A percentile compares a stretch with the other conserved stretches of the same genome.
Evolutionary conservation across 805 yeast genomes (phyloP).

Genomic region (Yamadazyma ubonensis): DNA sequence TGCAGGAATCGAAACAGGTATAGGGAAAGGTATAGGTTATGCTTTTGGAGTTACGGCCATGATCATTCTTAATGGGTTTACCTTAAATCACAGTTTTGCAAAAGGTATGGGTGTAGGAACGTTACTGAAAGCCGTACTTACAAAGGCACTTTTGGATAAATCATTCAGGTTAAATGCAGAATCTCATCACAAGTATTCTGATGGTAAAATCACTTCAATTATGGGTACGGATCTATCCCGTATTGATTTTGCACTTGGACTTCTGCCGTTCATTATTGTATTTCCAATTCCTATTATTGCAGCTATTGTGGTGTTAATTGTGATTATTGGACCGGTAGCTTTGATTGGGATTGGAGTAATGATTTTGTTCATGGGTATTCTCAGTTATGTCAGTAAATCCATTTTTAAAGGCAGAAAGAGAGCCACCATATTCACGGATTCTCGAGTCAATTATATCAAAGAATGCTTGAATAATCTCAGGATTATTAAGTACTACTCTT

Average conservation of each 20-base stretch:
- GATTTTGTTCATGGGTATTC: slow-evolving; percentile 46
- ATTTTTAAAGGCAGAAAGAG: slow-evolving; percentile 54
- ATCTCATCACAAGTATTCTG: slow-evolving; percentile 59
- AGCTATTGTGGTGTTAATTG: slow-evolving; percentile 59
- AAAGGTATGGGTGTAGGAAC: slow-evolving; percentile 63
- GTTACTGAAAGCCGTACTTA: slow-evolving; percentile 64
- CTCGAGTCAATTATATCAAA: slow-evolving; percentile 69
- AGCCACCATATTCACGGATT: slow-evolving; percentile 67
- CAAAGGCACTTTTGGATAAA: slow-evolving; percentile 67
- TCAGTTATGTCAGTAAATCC: slow-evolving; percentile 47
- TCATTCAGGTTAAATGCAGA: slow-evolving; percentile 58
- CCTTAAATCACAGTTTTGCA: slow-evolving; percentile 62
- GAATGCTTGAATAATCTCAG: slow-evolving; percentile 78
- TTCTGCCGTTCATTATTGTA: slow-evolving; percentile 61
- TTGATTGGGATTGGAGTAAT: slow-evolving; percentile 64
- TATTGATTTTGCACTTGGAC: slow-evolving; percentile 68
- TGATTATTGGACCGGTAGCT: slow-evolving; percentile 64
- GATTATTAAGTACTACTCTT: slow-evolving; percentile 81
- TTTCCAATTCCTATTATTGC: slow-evolving; percentile 65
- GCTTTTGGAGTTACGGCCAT: slow-evolving; percentile 33
- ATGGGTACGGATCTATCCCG: slow-evolving; percentile 80
- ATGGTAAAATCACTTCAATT: slow-evolving; percentile 69
- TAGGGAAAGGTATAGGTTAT: slow-evolving; percentile 39
- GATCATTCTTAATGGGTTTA: slow-evolving; percentile 28
- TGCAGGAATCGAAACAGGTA: slow-evolving; percentile 21